phyloP scores from a whole-genome alignment of 1,139 yeast genomes.

The Kodamaea arcana region DNA sequence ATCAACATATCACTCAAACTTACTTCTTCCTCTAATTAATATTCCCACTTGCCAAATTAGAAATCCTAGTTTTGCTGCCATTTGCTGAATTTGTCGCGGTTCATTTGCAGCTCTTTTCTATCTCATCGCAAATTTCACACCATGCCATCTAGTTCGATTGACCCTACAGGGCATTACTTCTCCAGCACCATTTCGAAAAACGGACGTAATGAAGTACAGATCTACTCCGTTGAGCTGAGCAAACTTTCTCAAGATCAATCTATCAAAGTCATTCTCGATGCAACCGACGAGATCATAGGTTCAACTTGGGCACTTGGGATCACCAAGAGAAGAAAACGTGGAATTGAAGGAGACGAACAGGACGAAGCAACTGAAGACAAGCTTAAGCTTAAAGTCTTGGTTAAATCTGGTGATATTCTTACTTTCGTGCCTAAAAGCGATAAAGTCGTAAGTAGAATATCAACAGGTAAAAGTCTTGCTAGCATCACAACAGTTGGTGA shows the following conservation, averaged over 20 bases:
- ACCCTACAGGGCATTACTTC: slow-evolving; percentile 19
- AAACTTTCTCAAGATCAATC: slow-evolving; percentile 3
- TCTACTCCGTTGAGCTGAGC: slow-evolving; percentile 18
- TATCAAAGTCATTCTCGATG: slow-evolving; percentile 16
- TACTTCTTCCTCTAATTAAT: no score
- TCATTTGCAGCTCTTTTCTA: not conserved
- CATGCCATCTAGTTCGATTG: slow-evolving; percentile 14
- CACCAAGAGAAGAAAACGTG: slow-evolving; percentile 14
- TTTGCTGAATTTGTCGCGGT: no score
- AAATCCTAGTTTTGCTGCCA: no score
- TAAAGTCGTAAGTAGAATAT: slow-evolving; percentile 30
- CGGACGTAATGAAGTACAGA: slow-evolving; percentile 35
- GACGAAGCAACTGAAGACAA: not conserved
- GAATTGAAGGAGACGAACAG: slow-evolving; percentile 2
- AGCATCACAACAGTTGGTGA: not conserved
- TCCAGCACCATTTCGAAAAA: slow-evolving; percentile 30
- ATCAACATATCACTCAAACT: no score
- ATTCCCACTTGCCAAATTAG: no score
- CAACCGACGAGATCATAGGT: slow-evolving; percentile 22
- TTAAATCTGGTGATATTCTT: slow-evolving; percentile 25
- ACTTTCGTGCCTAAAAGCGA: slow-evolving; percentile 40
- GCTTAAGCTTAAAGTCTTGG: not conserved
- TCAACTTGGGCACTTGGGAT: slow-evolving; percentile 21
- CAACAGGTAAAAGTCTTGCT: slow-evolving; percentile 4
- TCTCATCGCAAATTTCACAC: not conserved